Evolutionary conservation across 2,329 filamentous ascomycete species (phyloP).

Genomic region (Colletotrichum siamense): DNA sequence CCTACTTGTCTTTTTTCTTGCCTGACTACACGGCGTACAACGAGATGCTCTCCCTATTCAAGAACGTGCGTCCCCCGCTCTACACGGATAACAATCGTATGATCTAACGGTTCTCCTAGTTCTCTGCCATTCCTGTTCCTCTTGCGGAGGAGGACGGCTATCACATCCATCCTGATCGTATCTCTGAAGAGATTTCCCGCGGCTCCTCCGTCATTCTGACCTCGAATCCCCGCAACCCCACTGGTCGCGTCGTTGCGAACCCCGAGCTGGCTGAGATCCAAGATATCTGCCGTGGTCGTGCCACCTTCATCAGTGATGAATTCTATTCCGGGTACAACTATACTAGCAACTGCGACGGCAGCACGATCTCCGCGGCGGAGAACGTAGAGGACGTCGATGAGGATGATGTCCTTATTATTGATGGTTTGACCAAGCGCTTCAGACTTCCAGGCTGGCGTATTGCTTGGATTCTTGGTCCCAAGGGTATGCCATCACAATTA

Average conservation of each 20-base stretch:
- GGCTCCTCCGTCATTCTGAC: slow-evolving; percentile 90
- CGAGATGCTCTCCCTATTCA: slow-evolving; percentile 95
- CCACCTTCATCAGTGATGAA: slow-evolving; percentile 93
- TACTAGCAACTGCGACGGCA: slow-evolving; percentile 87
- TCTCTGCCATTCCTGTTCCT: slow-evolving; percentile 85
- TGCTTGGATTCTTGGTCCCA: slow-evolving; percentile 94
- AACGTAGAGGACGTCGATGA: slow-evolving; percentile 90
- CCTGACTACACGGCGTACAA: slow-evolving; percentile 97
- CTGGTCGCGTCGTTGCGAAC: slow-evolving; percentile 84
- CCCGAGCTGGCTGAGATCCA: slow-evolving; percentile 90
- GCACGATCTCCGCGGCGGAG: slow-evolving; percentile 85
- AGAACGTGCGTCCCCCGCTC: slow-evolving; percentile 65
- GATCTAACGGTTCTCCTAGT: slow-evolving; percentile 50
- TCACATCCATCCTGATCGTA: slow-evolving; percentile 92
- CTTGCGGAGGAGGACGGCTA: slow-evolving; percentile 86
- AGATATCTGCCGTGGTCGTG: slow-evolving; percentile 87
- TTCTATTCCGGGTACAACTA: slow-evolving; percentile 99
- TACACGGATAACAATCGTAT: not conserved
- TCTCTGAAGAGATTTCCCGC: slow-evolving; percentile 87
- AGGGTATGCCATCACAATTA: slow-evolving; percentile 47
- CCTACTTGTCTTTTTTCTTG: slow-evolving; percentile 92
- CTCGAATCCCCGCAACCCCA: slow-evolving; percentile 94
- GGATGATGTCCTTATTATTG: slow-evolving; percentile 92
- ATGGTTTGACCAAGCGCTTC: slow-evolving; percentile 96
- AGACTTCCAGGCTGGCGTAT: slow-evolving; percentile 95